phyloP scores from a whole-genome alignment of 1,284 basidiomycete genomes.

The Ganoderma leucocontextum region DNA sequence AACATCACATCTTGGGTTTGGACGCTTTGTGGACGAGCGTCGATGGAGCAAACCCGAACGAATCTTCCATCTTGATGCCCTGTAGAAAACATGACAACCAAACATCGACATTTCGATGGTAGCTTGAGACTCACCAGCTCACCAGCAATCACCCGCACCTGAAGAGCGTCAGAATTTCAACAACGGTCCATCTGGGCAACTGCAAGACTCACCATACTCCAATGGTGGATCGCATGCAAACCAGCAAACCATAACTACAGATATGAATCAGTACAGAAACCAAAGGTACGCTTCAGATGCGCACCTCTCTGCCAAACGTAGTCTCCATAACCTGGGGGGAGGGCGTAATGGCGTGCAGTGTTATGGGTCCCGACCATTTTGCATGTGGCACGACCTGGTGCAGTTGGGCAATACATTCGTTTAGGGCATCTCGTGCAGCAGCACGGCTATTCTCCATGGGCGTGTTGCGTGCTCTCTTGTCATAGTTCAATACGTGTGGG shows the following conservation, averaged over 20 bases:
- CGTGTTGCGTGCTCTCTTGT: constrained; percentile 76
- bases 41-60: constrained; percentile 85
- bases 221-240: constrained; percentile 86
- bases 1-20: constrained; percentile 49
- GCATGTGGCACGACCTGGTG: constrained; percentile 58
- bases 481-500: constrained; percentile 74
- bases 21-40: constrained; percentile 68
- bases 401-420: constrained; percentile 64
- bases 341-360: constrained; percentile 81
- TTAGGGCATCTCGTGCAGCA: constrained; percentile 65
- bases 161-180: not conserved
- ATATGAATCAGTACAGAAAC: not conserved
- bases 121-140: constrained; percentile 64
- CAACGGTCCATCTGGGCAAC: not conserved
- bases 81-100: constrained; percentile 39
- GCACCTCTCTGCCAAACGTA: constrained; percentile 84
- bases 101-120: constrained; percentile 23
- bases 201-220: constrained; percentile 74
- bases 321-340: constrained; percentile 75
- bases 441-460: constrained; percentile 78
- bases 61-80: constrained; percentile 71
- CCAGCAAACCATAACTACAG: constrained; percentile 85
- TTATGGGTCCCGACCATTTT: constrained; percentile 63
- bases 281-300: constrained; percentile 27
- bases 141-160: constrained; percentile 83